A percentile compares a stretch with the other conserved stretches of the same genome.
Conservation (phyloP, 495 filamentous ascomycete species). For the Darksidea phi region DNA sequence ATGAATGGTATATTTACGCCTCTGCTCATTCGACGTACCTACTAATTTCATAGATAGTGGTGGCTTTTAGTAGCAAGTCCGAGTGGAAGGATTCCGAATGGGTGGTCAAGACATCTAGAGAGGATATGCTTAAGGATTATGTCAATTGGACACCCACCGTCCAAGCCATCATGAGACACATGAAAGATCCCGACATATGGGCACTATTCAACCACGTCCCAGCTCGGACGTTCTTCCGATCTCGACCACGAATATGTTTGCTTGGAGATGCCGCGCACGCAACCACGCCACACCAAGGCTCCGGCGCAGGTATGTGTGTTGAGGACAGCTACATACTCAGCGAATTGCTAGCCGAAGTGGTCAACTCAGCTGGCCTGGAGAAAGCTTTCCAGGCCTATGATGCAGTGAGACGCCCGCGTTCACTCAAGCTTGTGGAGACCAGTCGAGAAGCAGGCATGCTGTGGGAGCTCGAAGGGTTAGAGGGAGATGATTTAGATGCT, state of each 20-base stretch:
- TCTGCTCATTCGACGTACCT: neutral
- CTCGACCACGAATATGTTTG: constrained; percentile 51
- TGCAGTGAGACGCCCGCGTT: constrained; percentile 51
- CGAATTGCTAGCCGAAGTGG: constrained; percentile 52
- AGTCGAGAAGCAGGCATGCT: constrained; percentile 36
- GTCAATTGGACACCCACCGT: constrained; percentile 53
- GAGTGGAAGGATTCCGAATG: constrained; percentile 54
- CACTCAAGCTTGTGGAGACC: constrained; percentile 35
- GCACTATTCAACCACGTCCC: constrained; percentile 62
- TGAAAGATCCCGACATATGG: constrained; percentile 44
- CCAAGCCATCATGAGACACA: constrained; percentile 48
- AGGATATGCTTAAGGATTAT: constrained; percentile 58
- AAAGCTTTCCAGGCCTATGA: constrained; percentile 63
- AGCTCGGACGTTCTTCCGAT: constrained; percentile 54
- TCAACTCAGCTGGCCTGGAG: constrained; percentile 42
- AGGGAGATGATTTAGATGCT: constrained; percentile 38
- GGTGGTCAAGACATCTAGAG: constrained; percentile 57
- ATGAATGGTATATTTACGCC: constrained; percentile 49
- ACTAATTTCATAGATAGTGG: constrained; percentile 37
- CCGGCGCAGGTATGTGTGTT: constrained; percentile 66
- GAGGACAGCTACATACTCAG: constrained; percentile 65
- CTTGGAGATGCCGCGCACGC: constrained; percentile 72
- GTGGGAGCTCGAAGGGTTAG: constrained; percentile 37
- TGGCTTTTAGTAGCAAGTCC: constrained; percentile 47
- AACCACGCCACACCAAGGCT: constrained; percentile 66